phyloP scores from a whole-genome alignment of 257 asterid genomes.

The Solanum corneliomulleri region DNA sequence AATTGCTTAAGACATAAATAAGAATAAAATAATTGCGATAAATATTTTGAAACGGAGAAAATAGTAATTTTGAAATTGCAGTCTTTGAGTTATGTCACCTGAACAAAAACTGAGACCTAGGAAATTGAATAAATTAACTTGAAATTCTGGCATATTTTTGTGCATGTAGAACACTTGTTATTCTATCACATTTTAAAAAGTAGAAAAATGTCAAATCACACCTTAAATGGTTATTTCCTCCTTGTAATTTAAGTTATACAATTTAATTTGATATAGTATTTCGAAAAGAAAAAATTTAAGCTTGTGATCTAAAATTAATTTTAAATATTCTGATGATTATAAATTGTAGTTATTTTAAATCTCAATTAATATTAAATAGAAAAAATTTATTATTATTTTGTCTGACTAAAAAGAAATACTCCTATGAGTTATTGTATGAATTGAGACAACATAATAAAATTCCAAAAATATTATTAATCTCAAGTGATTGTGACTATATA shows the following conservation, averaged over 20 bases:
- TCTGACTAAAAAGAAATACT: neutral
- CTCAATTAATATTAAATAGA: too few relatives aligned
- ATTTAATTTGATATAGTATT: too few relatives aligned
- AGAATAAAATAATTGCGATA: neutral
- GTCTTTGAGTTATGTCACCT: neutral
- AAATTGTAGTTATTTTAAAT: too few relatives aligned
- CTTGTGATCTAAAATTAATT: too few relatives aligned
- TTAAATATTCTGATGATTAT: too few relatives aligned
- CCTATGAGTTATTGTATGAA: neutral
- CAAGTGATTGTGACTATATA: neutral
- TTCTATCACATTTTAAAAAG: neutral
- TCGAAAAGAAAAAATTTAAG: too few relatives aligned
- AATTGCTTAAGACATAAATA: neutral
- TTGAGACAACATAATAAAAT: neutral
- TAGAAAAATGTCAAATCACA: neutral
- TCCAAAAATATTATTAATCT: neutral
- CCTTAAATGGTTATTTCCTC: neutral
- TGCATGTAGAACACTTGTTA: slow-evolving; percentile 9
- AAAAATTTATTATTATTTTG: neutral
- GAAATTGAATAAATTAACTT: slow-evolving; percentile 3
- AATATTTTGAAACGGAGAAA: neutral
- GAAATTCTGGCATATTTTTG: neutral
- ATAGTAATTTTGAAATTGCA: neutral
- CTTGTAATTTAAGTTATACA: too few relatives aligned
- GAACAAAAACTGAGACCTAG: neutral